Evolutionary conservation across 768 basidiomycete species (phyloP).

Genomic region (Auricularia sp.): DNA sequence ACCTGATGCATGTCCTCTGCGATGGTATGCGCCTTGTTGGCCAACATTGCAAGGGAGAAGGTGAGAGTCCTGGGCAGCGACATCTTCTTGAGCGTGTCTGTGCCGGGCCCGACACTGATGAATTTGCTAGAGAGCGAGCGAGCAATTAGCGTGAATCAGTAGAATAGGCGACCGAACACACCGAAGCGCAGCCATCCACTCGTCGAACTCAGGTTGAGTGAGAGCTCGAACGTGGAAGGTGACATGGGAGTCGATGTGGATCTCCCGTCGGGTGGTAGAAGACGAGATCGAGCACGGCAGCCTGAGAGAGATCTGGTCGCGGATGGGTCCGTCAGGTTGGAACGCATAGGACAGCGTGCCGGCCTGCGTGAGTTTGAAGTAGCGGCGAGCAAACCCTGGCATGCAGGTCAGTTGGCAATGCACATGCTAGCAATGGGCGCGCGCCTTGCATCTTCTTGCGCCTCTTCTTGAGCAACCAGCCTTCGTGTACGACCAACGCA

Average conservation of each 20-base stretch:
- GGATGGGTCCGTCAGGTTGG: slow-evolving; percentile 56
- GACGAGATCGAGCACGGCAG: slow-evolving; percentile 71
- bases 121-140: slow-evolving; percentile 40
- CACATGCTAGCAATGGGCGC: not conserved
- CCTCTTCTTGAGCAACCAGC: slow-evolving; percentile 81
- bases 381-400: slow-evolving; percentile 74
- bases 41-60: slow-evolving; percentile 33
- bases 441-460: slow-evolving; percentile 81
- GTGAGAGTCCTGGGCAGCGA: slow-evolving; percentile 8
- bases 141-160: slow-evolving; percentile 3
- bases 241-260: slow-evolving; percentile 65
- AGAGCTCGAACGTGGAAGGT: slow-evolving; percentile 79
- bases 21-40: slow-evolving; percentile 40
- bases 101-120: slow-evolving; percentile 30
- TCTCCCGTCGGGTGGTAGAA: slow-evolving; percentile 60
- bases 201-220: slow-evolving; percentile 48
- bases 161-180: slow-evolving; percentile 19
- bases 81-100: slow-evolving; percentile 26
- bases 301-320: slow-evolving; percentile 52
- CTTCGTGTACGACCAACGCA: not conserved
- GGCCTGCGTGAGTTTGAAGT: slow-evolving; percentile 58
- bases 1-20: slow-evolving; percentile 62
- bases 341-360: slow-evolving; percentile 70
- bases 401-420: not conserved
- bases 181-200: slow-evolving; percentile 72